Evolutionary conservation across 2,329 filamentous ascomycete species (phyloP).

Genomic region (Lachnellula suecica): DNA sequence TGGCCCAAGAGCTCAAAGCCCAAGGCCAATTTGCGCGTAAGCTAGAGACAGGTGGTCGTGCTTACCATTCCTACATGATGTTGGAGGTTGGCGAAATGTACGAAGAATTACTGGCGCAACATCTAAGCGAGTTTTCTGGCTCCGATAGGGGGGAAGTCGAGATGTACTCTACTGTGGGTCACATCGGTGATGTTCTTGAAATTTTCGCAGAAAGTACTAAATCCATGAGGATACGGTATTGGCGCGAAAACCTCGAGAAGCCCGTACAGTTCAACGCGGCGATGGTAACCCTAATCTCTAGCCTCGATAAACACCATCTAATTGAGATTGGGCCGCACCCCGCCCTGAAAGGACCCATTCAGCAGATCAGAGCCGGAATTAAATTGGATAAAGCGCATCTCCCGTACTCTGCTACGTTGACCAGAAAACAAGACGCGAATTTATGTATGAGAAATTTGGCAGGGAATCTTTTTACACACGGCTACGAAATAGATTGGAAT

Average conservation of each 20-base stretch:
- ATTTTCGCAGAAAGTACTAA: not conserved
- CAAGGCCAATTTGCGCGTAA: slow-evolving; percentile 17
- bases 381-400: slow-evolving; percentile 41
- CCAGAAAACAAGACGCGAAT: slow-evolving; percentile 4
- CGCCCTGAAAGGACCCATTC: slow-evolving; percentile 10
- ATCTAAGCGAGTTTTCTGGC: slow-evolving; percentile 7
- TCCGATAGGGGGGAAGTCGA: not conserved
- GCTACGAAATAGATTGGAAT: not conserved
- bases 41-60: slow-evolving; percentile 7
- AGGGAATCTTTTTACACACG: slow-evolving; percentile 8
- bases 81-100: slow-evolving; percentile 3
- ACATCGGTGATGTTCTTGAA: not conserved
- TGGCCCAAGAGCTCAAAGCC: slow-evolving; percentile 3
- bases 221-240: slow-evolving; percentile 8
- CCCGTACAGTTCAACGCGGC: slow-evolving; percentile 15
- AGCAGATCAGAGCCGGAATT: slow-evolving; percentile 3
- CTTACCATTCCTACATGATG: slow-evolving; percentile 18
- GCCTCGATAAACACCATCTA: not conserved
- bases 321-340: slow-evolving; percentile 17
- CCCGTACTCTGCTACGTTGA: slow-evolving; percentile 10
- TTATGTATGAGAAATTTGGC: slow-evolving; percentile 6
- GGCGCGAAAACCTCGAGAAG: slow-evolving; percentile 12
- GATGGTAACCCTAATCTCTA: not conserved
- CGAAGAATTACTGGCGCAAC: slow-evolving; percentile 2
- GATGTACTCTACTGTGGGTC: not conserved